These are phyloP conservation scores for Ilyonectria sp. DNA, from an alignment of 2,329 filamentous ascomycete genomes.

Conservation along the genomic window DNA sequence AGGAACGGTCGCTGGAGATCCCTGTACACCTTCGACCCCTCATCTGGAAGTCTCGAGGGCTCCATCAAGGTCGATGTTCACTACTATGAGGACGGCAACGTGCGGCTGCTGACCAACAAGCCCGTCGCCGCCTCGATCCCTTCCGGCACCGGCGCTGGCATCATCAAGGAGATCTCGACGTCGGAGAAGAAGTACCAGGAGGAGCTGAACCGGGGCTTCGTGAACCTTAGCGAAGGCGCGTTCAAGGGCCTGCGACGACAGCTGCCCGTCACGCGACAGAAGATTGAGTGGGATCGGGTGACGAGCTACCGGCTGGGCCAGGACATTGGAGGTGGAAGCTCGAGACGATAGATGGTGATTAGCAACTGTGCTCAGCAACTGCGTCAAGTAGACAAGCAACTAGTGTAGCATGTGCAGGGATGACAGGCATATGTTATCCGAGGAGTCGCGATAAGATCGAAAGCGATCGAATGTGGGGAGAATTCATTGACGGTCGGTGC, in stretches of 20 bases:
- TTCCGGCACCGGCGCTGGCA: constrained; percentile 74
- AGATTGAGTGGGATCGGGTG: constrained; percentile 99
- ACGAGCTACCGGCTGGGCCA: constrained; percentile 90
- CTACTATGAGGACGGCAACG: constrained; percentile 99
- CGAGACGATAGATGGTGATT: constrained; percentile 50
- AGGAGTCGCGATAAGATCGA: constrained; percentile 26
- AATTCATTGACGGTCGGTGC: background rate
- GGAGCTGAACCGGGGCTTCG: constrained; percentile 93
- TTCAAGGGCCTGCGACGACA: constrained; percentile 96
- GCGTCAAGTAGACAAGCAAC: background rate
- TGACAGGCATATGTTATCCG: background rate
- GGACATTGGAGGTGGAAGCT: constrained; percentile 80
- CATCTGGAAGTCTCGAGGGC: constrained; percentile 79
- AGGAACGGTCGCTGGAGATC: constrained; percentile 98
- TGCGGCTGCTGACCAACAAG: constrained; percentile 92
- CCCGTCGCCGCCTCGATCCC: constrained; percentile 74
- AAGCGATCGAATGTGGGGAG: constrained; percentile 23
- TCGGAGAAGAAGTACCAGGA: constrained; percentile 96
- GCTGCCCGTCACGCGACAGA: constrained; percentile 95
- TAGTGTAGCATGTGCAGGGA: background rate
- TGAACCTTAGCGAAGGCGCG: constrained; percentile 89
- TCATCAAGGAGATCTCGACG: constrained; percentile 83
- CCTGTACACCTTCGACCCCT: constrained; percentile 83
- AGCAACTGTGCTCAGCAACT: background rate
- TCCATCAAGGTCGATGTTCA: constrained; percentile 95